Base-by-base conservation (phyloP, 176 grass and related monocot species). In the barley (Hordeum vulgare) region DNA sequence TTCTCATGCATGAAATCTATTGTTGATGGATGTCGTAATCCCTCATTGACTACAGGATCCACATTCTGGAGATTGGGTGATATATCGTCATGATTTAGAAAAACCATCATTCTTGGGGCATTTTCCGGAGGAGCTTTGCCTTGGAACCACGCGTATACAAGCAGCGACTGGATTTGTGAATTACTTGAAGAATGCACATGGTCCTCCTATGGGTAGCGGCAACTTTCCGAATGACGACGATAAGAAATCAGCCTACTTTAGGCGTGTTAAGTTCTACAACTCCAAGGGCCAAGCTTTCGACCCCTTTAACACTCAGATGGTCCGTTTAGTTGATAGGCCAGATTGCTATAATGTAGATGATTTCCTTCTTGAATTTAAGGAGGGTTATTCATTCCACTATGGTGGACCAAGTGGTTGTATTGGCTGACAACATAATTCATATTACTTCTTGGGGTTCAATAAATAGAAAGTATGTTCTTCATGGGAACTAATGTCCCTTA, bases 131-230 rank as follows among this genome's bases (percentile, higher is more conserved):
- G 24, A n/a, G 17, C 41, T 86, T 47, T 79, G 76, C 18, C 53
- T 57, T n/a, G n/a, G 3, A 8, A 78, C 78, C 10, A 7, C 34
- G 17, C 3, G 45, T 41, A 41, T 69, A 45, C 57, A 60, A 60
- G 54, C 72, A 40, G 68, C 36, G 63, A 27, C 27, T 0, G 66
- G 81, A 74, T 82, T 51, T 1, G 81, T 80, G 4, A 34, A 34
- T 5, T 73, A 80, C 27, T 39, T 4, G 1, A 29, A 45, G 47
- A 56, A 42, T 21, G 65, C 23, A 7, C 51, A 6, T 37, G 53
- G 87, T 37, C 87, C 87, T 34, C 51, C 81, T 3, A 89, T 89
- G 87, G 87, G 87, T 4, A 89, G 75, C 10, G 87, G 87, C 1
- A 81, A 89, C 51, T 80, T 64, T 11, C 35, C 87, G 18, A 13